A percentile compares a stretch with the other conserved stretches of the same genome.
phyloP scores from a whole-genome alignment of 768 basidiomycete genomes.

The Crassisporium funariophilum region DNA sequence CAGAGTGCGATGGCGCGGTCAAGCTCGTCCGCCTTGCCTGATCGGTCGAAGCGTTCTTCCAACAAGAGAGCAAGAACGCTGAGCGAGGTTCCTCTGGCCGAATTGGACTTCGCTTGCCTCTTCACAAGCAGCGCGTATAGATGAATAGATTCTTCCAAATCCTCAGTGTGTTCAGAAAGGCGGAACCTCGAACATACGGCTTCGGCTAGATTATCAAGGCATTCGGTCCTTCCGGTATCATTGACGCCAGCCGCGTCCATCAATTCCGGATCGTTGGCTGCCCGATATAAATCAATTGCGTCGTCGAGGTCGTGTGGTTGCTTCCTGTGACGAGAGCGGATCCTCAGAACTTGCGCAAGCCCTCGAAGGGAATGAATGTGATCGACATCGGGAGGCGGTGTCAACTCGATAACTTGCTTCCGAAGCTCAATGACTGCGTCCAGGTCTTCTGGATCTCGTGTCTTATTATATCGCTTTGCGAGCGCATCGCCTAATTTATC shows the following conservation, averaged over 20 bases:
- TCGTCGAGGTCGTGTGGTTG: not conserved
- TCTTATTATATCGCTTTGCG: constrained; percentile 1
- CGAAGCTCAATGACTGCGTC: not conserved
- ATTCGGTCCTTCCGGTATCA: not conserved
- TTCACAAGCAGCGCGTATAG: not conserved
- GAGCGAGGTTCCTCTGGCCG: not conserved
- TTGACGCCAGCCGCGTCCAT: not conserved
- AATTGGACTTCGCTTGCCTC: no score
- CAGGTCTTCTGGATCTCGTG: not conserved
- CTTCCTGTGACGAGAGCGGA: not conserved
- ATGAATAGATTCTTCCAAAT: constrained; percentile 1
- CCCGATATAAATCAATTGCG: not conserved
- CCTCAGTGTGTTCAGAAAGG: not conserved
- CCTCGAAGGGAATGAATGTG: not conserved
- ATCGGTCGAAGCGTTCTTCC: no score
- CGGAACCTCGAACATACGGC: not conserved
- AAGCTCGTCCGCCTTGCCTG: no score
- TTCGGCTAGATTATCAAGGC: not conserved
- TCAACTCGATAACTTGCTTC: not conserved
- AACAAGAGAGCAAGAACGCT: not conserved
- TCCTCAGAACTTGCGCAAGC: not conserved
- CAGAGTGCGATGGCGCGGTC: no score
- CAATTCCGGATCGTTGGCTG: not conserved
- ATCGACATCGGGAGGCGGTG: not conserved
- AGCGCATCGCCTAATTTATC: not conserved